Evolutionary conservation across 2,329 filamentous ascomycete species (phyloP).

Genomic region (Nigrospora osmanthi): DNA sequence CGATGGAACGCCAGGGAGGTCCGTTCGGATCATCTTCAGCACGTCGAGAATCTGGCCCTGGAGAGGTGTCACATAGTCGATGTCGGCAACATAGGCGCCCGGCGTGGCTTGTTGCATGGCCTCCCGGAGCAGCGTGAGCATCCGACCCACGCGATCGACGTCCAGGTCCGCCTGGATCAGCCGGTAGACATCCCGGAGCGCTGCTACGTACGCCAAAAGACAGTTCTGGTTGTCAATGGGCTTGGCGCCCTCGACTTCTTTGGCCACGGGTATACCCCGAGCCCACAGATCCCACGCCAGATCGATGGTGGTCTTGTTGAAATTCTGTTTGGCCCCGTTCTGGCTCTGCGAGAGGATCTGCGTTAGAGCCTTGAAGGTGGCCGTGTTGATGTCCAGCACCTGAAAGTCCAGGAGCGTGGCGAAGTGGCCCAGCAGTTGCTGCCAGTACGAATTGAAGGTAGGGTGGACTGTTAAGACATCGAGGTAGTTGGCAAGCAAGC

Average conservation of each 20-base stretch:
- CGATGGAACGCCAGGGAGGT: conserved; percentile 56
- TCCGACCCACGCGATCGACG: conserved; percentile 53
- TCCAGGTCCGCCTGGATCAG: conserved; percentile 60
- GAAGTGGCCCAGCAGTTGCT: conserved; percentile 63
- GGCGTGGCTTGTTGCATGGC: conserved; percentile 65
- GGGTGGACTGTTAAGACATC: conserved; percentile 59
- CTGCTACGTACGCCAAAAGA: conserved; percentile 74
- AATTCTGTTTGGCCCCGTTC: conserved; percentile 31
- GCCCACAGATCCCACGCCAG: conserved; percentile 66
- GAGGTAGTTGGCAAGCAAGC: conserved; percentile 69
- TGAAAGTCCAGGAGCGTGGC: conserved; percentile 54
- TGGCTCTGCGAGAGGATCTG: conserved; percentile 50
- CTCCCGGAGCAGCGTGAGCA: conserved; percentile 63
- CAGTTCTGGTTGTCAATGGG: conserved; percentile 68
- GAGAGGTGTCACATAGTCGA: conserved; percentile 65
- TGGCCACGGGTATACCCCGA: conserved; percentile 49
- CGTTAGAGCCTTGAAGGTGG: conserved; percentile 59
- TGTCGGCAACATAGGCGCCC: conserved; percentile 61
- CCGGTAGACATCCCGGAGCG: conserved; percentile 70
- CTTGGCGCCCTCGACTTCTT: conserved; percentile 31
- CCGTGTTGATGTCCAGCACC: conserved; percentile 63
- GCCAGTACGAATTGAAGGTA: conserved; percentile 68
- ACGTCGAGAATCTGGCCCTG: conserved; percentile 64
- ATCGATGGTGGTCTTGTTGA: conserved; percentile 46
- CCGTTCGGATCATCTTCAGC: conserved; percentile 59